phyloP scores from a whole-genome alignment of 805 yeast species.

The Isabelozyma pseudorhagii region DNA sequence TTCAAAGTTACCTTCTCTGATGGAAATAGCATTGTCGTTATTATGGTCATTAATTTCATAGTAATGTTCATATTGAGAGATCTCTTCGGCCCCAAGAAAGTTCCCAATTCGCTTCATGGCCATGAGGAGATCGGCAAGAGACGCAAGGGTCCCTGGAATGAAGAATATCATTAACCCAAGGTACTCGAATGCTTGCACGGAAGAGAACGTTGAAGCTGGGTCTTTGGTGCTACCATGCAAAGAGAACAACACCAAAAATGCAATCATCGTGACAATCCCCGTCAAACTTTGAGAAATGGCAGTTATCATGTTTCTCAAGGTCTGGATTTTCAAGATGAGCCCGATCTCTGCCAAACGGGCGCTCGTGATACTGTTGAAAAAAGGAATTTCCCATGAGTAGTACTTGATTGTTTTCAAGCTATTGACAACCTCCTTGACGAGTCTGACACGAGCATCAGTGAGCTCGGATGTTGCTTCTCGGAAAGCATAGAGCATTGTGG shows the following conservation, averaged over 20 bases:
- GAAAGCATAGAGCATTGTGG: conserved; percentile 47
- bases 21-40: conserved; percentile 35
- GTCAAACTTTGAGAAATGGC: conserved; percentile 66
- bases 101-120: conserved; percentile 56
- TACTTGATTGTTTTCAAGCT: conserved; percentile 77
- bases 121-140: conserved; percentile 59
- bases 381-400: conserved; percentile 87
- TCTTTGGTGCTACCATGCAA: conserved; percentile 20
- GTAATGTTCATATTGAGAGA: conserved; percentile 13
- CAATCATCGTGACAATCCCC: conserved; percentile 62
- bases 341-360: conserved; percentile 58
- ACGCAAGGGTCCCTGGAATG: conserved; percentile 61
- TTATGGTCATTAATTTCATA: not conserved
- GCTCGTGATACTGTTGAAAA: conserved; percentile 47
- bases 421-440: conserved; percentile 69
- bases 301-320: conserved; percentile 55
- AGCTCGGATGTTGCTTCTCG: conserved; percentile 52
- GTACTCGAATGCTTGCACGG: conserved; percentile 60
- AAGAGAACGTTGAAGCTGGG: conserved; percentile 63
- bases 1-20: conserved; percentile 54
- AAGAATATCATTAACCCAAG: conserved; percentile 58
- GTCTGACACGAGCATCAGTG: conserved; percentile 71
- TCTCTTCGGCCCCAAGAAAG: conserved; percentile 28
- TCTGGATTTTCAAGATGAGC: conserved; percentile 56
- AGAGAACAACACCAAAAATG: conserved; percentile 31